Percentiles rank a stretch among this genome's conserved stretches.
phyloP scores from a whole-genome alignment of 441 rosid species.

The Jatropha podagrica region DNA sequence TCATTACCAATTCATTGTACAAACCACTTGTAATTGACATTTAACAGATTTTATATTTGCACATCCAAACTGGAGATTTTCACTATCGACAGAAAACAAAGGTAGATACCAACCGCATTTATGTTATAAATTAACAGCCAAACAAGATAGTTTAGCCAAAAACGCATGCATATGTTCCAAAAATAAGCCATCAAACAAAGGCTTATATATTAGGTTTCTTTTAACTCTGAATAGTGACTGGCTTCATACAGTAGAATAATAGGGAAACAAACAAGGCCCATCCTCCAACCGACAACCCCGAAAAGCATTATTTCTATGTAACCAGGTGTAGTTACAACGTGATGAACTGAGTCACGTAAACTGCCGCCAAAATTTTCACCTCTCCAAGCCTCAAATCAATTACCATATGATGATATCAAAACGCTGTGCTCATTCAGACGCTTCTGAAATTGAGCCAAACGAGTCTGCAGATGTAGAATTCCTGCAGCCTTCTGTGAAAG shows the following conservation, averaged over 20 bases:
- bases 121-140: not conserved
- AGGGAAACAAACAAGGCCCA: constrained; percentile 10
- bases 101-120: not conserved
- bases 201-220: not conserved
- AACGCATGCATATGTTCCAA: not conserved
- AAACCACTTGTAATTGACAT: constrained; percentile 1
- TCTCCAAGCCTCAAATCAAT: constrained; percentile 26
- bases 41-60: not conserved
- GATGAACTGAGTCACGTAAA: not conserved
- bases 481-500: constrained; percentile 82
- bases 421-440: constrained; percentile 75
- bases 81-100: constrained; percentile 4
- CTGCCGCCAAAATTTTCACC: not conserved
- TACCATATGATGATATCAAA: constrained; percentile 52
- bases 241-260: constrained; percentile 11
- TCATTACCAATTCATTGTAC: not conserved
- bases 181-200: not conserved
- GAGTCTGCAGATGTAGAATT: constrained; percentile 63
- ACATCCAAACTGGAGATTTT: constrained; percentile 12
- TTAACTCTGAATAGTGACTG: constrained; percentile 16
- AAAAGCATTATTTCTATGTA: not conserved
- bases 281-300: constrained; percentile 8
- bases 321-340: constrained; percentile 4
- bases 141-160: constrained; percentile 7
- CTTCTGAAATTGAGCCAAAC: constrained; percentile 74